phyloP scores from a whole-genome alignment of 2,329 filamentous ascomycete species.

The Tricladium varicosporioides region DNA sequence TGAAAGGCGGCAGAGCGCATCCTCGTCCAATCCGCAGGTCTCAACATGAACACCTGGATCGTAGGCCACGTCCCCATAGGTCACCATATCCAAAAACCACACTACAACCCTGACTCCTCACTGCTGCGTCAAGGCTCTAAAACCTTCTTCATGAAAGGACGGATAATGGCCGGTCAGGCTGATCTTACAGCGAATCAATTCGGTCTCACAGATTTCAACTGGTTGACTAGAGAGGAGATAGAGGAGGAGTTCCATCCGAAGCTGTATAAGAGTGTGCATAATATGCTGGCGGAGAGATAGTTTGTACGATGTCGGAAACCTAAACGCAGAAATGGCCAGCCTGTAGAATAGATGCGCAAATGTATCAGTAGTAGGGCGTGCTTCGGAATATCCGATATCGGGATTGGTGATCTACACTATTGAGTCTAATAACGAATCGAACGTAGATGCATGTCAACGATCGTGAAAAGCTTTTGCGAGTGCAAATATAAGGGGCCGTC shows the following conservation, averaged over 20 bases:
- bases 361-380: neutral
- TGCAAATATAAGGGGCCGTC: no score
- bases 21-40: slow-evolving; percentile 72
- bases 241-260: slow-evolving; percentile 59
- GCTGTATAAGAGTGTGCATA: slow-evolving; percentile 74
- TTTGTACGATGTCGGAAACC: slow-evolving; percentile 7
- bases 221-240: slow-evolving; percentile 89
- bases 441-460: no score
- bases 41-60: slow-evolving; percentile 99
- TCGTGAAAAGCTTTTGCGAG: no score
- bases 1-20: slow-evolving; percentile 78
- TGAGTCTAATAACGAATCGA: no score
- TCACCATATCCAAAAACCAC: slow-evolving; percentile 62
- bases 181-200: slow-evolving; percentile 70
- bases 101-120: slow-evolving; percentile 41
- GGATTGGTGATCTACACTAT: neutral
- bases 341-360: slow-evolving; percentile 3
- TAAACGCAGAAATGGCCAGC: neutral
- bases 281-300: slow-evolving; percentile 81
- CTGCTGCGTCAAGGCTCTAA: slow-evolving; percentile 64
- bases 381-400: slow-evolving; percentile 14
- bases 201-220: slow-evolving; percentile 80
- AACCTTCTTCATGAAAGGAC: slow-evolving; percentile 92
- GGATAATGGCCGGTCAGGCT: slow-evolving; percentile 96
- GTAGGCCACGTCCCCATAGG: slow-evolving; percentile 88